phyloP scores from a whole-genome alignment of 768 basidiomycete genomes.

The Leucosporidium creatinivorum region DNA sequence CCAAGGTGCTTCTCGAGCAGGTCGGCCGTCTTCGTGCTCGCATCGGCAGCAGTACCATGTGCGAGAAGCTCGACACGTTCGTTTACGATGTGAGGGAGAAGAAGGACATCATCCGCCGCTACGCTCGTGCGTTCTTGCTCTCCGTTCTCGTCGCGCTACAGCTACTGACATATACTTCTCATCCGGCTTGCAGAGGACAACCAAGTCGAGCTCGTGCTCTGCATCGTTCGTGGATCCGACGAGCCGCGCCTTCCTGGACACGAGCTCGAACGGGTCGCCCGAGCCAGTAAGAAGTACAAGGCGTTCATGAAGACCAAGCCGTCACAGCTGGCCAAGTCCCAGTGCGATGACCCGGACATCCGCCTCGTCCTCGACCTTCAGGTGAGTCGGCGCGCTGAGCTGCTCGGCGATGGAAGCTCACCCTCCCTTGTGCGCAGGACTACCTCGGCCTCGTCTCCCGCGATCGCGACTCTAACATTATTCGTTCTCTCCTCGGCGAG shows the following conservation, averaged over 20 bases:
- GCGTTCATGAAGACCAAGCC: conserved; percentile 18
- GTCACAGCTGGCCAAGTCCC: conserved; percentile 5
- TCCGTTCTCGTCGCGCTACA: no score
- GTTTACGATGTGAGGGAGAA: conserved; percentile 18
- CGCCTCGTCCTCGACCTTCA: conserved; percentile 31
- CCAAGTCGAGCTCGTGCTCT: conserved; percentile 28
- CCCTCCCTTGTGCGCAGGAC: not conserved
- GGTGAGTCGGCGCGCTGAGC: not conserved
- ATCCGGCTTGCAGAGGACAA: conserved; percentile 10
- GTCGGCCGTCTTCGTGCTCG: conserved; percentile 9
- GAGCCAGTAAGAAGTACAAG: conserved; percentile 6
- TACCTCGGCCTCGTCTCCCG: conserved; percentile 16
- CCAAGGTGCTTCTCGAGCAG: not conserved
- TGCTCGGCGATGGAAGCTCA: not conserved
- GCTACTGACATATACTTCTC: not conserved
- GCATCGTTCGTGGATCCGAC: conserved; percentile 30
- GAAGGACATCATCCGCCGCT: conserved; percentile 24
- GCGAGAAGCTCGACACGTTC: conserved; percentile 22
- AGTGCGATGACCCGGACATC: conserved; percentile 21
- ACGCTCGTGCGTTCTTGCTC: conserved; percentile 5
- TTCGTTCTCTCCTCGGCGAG: conserved; percentile 23
- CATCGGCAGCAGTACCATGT: conserved; percentile 18
- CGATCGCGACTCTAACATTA: conserved; percentile 17
- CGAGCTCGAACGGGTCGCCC: conserved; percentile 21
- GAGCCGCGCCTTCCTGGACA: conserved; percentile 22